phyloP scores from a whole-genome alignment of 805 yeast species.

The Starmerella vaccinii region DNA sequence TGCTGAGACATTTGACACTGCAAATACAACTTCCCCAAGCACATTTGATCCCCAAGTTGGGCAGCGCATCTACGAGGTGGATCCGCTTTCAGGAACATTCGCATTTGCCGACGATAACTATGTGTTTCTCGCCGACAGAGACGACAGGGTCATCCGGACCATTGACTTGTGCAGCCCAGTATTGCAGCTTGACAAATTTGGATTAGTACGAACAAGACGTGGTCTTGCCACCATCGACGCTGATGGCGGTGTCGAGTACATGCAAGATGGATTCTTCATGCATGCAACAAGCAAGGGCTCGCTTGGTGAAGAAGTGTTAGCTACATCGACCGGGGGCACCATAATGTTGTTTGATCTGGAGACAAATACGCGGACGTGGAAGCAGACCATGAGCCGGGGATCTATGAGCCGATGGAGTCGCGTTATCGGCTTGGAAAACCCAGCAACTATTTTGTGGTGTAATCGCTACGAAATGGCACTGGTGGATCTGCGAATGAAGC shows the following conservation, averaged over 20 bases:
- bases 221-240: constrained; percentile 11
- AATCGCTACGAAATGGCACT: constrained; percentile 16
- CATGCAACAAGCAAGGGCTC: neutral
- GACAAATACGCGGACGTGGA: constrained; percentile 1
- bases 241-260: neutral
- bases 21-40: neutral
- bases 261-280: constrained; percentile 20
- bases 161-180: constrained; percentile 18
- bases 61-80: constrained; percentile 7
- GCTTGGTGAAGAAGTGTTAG: neutral
- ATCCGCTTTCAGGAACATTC: neutral
- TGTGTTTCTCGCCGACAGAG: neutral
- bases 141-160: neutral
- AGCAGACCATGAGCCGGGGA: constrained; percentile 11
- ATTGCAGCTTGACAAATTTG: constrained; percentile 14
- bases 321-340: constrained; percentile 6
- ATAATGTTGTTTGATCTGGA: constrained; percentile 6
- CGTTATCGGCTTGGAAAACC: constrained; percentile 3
- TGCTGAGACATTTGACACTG: neutral
- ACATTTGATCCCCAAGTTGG: constrained; percentile 16
- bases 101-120: constrained; percentile 18
- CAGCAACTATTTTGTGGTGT: constrained; percentile 16
- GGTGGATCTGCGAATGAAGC: constrained; percentile 15
- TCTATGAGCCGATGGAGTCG: constrained; percentile 21
- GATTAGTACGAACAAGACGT: constrained; percentile 12